phyloP scores from a whole-genome alignment of 1,284 basidiomycete species.

The Trichosporon coremiiforme region DNA sequence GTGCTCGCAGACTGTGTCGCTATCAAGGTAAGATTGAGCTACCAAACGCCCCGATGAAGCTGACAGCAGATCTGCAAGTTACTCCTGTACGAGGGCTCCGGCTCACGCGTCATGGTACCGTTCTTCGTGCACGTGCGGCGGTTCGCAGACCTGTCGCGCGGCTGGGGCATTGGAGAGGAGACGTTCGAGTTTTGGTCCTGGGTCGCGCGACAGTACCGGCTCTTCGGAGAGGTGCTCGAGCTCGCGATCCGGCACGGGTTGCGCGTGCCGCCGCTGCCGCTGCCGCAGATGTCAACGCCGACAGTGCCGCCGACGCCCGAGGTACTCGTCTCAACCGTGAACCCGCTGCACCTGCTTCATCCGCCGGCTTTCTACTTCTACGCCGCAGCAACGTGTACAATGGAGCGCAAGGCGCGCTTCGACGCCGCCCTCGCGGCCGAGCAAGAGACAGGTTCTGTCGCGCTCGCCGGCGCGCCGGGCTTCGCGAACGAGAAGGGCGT shows the following conservation, averaged over 20 bases:
- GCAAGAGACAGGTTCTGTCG: slow-evolving; percentile 37
- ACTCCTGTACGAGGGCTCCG: slow-evolving; percentile 83
- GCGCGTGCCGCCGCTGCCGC: slow-evolving; percentile 23
- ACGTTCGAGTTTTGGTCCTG: slow-evolving; percentile 98
- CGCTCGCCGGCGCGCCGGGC: slow-evolving; percentile 53
- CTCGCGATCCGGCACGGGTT: slow-evolving; percentile 69
- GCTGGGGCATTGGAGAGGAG: slow-evolving; percentile 94
- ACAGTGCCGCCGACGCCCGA: slow-evolving; percentile 42
- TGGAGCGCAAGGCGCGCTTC: slow-evolving; percentile 70
- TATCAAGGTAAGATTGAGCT: slow-evolving; percentile 67
- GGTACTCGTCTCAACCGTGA: slow-evolving; percentile 45
- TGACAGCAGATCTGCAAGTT: slow-evolving; percentile 73
- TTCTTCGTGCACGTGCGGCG: slow-evolving; percentile 80
- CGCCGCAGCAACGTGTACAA: slow-evolving; percentile 78
- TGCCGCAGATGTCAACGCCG: slow-evolving; percentile 31
- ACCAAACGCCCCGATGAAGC: neutral
- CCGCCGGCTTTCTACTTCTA: slow-evolving; percentile 91
- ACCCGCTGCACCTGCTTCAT: slow-evolving; percentile 65
- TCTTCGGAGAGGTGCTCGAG: slow-evolving; percentile 84
- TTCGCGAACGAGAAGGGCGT: slow-evolving; percentile 85
- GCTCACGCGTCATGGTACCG: slow-evolving; percentile 72
- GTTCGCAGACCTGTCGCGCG: slow-evolving; percentile 82
- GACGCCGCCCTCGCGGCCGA: slow-evolving; percentile 65
- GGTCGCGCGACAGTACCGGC: slow-evolving; percentile 89
- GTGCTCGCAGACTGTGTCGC: slow-evolving; percentile 90